These are phyloP conservation scores for Camellia granthamiana DNA, from an alignment of 148 eudicot genomes.

Conservation along the genomic window DNA sequence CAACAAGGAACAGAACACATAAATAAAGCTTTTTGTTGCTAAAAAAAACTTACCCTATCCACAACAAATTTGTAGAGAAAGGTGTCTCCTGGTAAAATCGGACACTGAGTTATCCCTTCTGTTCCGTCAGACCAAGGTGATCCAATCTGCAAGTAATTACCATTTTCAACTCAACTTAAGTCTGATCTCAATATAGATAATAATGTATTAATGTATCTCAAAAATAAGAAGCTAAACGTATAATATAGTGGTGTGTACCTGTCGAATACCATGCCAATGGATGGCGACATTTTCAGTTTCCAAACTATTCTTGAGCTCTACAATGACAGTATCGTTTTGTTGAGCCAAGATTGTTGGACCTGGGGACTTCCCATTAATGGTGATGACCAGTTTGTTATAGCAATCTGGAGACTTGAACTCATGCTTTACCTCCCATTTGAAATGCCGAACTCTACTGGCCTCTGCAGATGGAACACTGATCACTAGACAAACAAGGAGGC, in stretches of 20 bases:
- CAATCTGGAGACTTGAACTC: constrained; percentile 68
- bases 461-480: constrained; percentile 12
- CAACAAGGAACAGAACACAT: no score
- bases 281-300: constrained; percentile 38
- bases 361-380: constrained; percentile 57
- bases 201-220: no score
- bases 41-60: no score
- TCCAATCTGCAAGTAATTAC: no score
- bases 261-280: constrained; percentile 6
- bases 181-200: no score
- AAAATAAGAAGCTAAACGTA: no score
- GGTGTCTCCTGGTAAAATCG: no score
- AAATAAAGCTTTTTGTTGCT: no score
- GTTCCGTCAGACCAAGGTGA: no score
- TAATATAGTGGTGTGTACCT: constrained; percentile 14
- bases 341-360: constrained; percentile 56
- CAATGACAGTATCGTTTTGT: constrained; percentile 34
- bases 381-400: constrained; percentile 40
- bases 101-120: no score
- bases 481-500: not conserved
- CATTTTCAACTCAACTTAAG: no score
- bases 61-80: no score
- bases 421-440: constrained; percentile 65
- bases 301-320: constrained; percentile 37
- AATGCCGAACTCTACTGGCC: constrained; percentile 29